Evolutionary conservation across 1,284 basidiomycete species (phyloP), one percentile per base, ranked within the genome.

Genomic region (Mrakiaceae sp.): DNA sequence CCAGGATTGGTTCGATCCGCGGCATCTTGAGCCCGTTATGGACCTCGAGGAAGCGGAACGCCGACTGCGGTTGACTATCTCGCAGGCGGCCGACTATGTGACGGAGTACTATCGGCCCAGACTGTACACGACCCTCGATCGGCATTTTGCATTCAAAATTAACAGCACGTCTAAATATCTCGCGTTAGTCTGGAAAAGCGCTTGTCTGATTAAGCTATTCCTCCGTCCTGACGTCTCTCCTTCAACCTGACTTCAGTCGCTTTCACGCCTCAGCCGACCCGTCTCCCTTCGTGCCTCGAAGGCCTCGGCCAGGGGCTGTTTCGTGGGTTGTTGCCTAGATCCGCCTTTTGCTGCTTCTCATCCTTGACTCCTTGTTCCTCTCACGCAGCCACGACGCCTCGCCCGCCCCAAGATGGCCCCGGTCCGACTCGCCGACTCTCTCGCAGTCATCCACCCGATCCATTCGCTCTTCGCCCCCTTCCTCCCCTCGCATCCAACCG

Each of bases 91-190:
- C 58, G 87, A 92, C 66, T 90, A 88, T 70, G 95, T 90, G 87
- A 81, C 85, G 4, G 90, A 94, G 72, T 95, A 95, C 76, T 97
- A 97, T 74, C 82, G 90, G 48, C 92, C 93, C 4, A 77, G 87
- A 63, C 68, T 72, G 50, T 65, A 75, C 16, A 73, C 72, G 5
- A 71, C 75, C 56, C 72, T 72, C 64, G 71, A 89, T 83, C 64
- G 92, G 85, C 75, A 87, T 80, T 48, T 83, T 82, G 58, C 77
- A 2, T 76, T 74, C 62, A 75, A 71, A 14, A 74, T 77, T 73
- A 75, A 76, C 65, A 74, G 73, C 52, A 73, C 72, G 16, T 71
- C 70, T 16, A 70, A 71, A 64, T 72, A 70, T 62, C 67, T 70
- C 62, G 62, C 66, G 71, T 71, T 58, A 66, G 71, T 67, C 44